Evolutionary conservation across 305 asterid genomes (phyloP), one percentile per base, ranked within the genome.

Genomic region (Euphrasia arctica): DNA sequence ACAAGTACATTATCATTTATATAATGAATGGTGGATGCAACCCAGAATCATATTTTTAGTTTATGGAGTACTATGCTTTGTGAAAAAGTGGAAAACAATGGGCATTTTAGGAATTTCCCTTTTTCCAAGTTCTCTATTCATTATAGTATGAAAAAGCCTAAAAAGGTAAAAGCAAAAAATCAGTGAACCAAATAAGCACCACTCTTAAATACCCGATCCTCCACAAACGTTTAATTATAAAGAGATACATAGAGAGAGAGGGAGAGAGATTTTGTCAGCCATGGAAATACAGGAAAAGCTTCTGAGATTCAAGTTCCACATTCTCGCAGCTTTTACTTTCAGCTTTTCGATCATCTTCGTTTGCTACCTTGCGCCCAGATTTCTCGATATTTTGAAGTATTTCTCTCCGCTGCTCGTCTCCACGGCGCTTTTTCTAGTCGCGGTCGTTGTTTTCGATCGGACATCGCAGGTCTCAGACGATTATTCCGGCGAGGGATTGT

Each of bases 401-500:
- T 85, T 85, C n/a, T 80, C 85, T 87, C 92, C 92, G 32, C 89
- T 85, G 9, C 73, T 85, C 67, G 63, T 79, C 39, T 85, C 92
- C 0, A 85, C 89, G 9, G 87, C 89, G 9, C 76, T 85, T 3
- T 80, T 85, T 34, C 85, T 85, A n/a, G 65, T 70, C 58, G 81
- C 81, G 29, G 67, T 79, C 22, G 73, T 80, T 4, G 84, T 83
- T 9, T 77, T 85, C 25, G 82, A 74, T 57, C 78, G 77, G 75
- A 68, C 77, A 65, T 79, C 87, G 34, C 85, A 87, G 8, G 75
- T 78, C 41, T 68, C 78, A 15, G 84, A 70, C 13, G 84, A 77
- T 32, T 72, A 78, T 34, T 66, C 87, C 48, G 87, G 79, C 5
- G 89, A 80, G 73, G 85, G 76, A 31, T 55, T 85, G 64, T 63